These are phyloP conservation scores for Protomyces inouyei DNA, from an alignment of 1,139 yeast genomes.

Conservation along the genomic window DNA sequence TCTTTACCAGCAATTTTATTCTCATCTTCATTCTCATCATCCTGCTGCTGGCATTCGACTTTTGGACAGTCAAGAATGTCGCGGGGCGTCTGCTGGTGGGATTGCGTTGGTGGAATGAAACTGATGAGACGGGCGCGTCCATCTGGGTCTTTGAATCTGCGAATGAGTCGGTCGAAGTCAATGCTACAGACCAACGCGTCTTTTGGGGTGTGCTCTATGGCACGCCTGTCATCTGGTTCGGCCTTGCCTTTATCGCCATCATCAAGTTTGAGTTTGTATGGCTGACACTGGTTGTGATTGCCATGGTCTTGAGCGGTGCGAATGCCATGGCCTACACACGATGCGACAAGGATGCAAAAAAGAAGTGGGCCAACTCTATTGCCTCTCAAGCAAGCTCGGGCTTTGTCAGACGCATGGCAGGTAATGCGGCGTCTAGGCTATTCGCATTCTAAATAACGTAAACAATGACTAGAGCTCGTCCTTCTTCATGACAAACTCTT, in stretches of 20 bases:
- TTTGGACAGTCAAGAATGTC: conserved; percentile 89
- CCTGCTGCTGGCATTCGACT: conserved; percentile 75
- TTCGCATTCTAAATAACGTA: conserved; percentile 4
- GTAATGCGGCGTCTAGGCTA: conserved; percentile 4
- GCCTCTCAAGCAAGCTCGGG: conserved; percentile 19
- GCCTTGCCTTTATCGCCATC: conserved; percentile 69
- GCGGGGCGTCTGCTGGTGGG: conserved; percentile 88
- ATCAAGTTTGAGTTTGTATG: conserved; percentile 74
- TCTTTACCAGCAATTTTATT: conserved; percentile 62
- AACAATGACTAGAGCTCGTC: not conserved
- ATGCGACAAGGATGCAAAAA: conserved; percentile 29
- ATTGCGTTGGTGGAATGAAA: conserved; percentile 70
- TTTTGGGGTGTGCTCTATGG: conserved; percentile 79
- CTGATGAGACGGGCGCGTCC: conserved; percentile 54
- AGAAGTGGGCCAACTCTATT: conserved; percentile 26
- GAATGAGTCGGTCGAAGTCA: conserved; percentile 72
- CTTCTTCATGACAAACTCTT: not conserved
- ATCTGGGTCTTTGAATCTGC: conserved; percentile 89
- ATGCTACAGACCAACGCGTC: conserved; percentile 83
- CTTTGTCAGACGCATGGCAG: conserved; percentile 11
- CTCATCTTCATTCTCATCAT: conserved; percentile 73
- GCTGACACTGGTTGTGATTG: conserved; percentile 42
- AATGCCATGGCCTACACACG: conserved; percentile 30
- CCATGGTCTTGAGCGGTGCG: conserved; percentile 24
- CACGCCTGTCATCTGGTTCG: conserved; percentile 70